Percentiles rank a stretch among this genome's conserved stretches.
Conservation (phyloP, 2,329 filamentous ascomycete species). For the Hansfordia pulvinata region DNA sequence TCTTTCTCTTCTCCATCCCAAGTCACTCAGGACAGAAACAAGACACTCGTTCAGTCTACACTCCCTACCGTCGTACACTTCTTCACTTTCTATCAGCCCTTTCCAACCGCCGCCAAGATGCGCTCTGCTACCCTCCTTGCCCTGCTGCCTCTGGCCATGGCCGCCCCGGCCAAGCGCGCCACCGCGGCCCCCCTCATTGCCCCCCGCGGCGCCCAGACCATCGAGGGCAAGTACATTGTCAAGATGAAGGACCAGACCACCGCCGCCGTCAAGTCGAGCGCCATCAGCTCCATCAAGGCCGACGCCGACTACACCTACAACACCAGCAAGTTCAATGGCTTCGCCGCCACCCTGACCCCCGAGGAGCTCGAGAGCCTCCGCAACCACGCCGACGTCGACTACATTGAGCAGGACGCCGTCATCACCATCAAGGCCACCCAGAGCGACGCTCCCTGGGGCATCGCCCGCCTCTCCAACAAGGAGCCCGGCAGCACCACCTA, state of each 20-base stretch:
- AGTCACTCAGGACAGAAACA: too few species aligned
- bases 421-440: constrained; percentile 15
- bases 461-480: constrained; percentile 12
- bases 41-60: too few species aligned
- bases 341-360: constrained; percentile 1
- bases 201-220: constrained; percentile 18
- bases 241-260: constrained; percentile 24
- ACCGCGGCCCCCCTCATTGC: constrained; percentile 20
- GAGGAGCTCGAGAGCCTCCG: neutral
- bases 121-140: constrained; percentile 21
- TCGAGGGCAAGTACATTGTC: constrained; percentile 29
- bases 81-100: too few species aligned
- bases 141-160: constrained; percentile 20
- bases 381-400: constrained; percentile 9
- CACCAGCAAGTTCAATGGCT: neutral
- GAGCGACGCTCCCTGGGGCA: constrained; percentile 11
- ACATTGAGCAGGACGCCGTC: constrained; percentile 14
- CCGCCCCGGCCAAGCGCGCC: constrained; percentile 13
- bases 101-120: too few species aligned
- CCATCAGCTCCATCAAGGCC: constrained; percentile 6
- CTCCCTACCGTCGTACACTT: too few species aligned
- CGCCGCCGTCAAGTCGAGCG: constrained; percentile 4
- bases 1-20: too few species aligned
- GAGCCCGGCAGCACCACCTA: constrained; percentile 6
- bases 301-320: constrained; percentile 3